These are phyloP conservation scores for Vararia minispora DNA, from an alignment of 768 basidiomycete species.

Conservation along the genomic window DNA sequence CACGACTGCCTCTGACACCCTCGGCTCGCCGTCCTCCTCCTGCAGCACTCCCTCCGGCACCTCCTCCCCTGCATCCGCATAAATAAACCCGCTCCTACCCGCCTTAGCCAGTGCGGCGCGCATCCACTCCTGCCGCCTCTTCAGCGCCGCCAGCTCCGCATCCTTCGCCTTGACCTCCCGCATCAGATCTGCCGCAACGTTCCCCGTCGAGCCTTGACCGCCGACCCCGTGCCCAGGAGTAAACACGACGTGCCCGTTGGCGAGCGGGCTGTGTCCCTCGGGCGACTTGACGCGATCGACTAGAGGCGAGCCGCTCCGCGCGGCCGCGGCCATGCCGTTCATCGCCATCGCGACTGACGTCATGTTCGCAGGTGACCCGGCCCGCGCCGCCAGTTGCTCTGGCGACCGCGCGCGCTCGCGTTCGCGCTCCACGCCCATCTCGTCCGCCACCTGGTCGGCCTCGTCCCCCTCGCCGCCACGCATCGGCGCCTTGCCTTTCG, in stretches of 20 bases:
- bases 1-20: constrained; percentile 60
- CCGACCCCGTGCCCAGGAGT: constrained; percentile 31
- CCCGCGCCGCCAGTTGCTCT: constrained; percentile 29
- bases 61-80: constrained; percentile 38
- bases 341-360: constrained; percentile 41
- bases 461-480: constrained; percentile 45
- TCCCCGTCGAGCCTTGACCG: constrained; percentile 46
- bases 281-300: constrained; percentile 47
- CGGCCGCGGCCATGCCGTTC: constrained; percentile 33
- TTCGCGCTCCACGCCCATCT: constrained; percentile 28
- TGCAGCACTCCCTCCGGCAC: constrained; percentile 24
- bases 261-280: constrained; percentile 44
- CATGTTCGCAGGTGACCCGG: constrained; percentile 47
- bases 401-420: constrained; percentile 46
- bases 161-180: constrained; percentile 78
- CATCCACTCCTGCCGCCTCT: constrained; percentile 80
- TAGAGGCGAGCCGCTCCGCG: constrained; percentile 47
- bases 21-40: constrained; percentile 35
- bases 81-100: constrained; percentile 65
- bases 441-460: constrained; percentile 38
- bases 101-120: constrained; percentile 69
- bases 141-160: constrained; percentile 62
- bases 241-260: constrained; percentile 45
- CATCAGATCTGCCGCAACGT: constrained; percentile 63
- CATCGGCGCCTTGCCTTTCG: constrained; percentile 40